Conservation (phyloP, 1,139 yeast genomes). For the Magnusiomyces suaveolens region DNA sequence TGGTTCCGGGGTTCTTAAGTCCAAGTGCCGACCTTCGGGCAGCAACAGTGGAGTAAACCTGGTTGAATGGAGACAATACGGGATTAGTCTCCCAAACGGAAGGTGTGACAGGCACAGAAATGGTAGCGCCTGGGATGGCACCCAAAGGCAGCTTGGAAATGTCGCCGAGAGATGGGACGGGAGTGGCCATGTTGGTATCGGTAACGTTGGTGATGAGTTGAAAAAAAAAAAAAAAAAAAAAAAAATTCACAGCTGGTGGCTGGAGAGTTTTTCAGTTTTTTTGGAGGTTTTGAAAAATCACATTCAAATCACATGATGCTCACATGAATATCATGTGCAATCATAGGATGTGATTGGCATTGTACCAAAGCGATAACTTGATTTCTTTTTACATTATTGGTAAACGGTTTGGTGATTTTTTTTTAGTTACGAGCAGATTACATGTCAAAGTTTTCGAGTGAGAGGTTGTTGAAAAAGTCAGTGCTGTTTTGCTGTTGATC, state of each 20-base stretch:
- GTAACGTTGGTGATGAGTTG: background rate
- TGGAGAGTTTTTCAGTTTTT: background rate
- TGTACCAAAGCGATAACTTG: background rate
- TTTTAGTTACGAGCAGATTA: background rate
- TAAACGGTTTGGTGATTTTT: background rate
- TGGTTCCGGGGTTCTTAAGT: conserved; percentile 85
- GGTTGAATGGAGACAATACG: conserved; percentile 67
- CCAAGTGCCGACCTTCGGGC: conserved; percentile 77
- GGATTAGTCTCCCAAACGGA: conserved; percentile 77
- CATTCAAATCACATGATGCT: background rate
- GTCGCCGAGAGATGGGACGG: conserved; percentile 24
- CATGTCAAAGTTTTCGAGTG: background rate
- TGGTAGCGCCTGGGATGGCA: conserved; percentile 16
- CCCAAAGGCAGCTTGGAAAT: conserved; percentile 18
- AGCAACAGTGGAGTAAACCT: conserved; percentile 58
- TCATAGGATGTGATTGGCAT: background rate
- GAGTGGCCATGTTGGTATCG: conserved; percentile 9
- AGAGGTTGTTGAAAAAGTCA: background rate
- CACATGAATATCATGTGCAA: background rate
- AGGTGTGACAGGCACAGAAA: conserved; percentile 20
- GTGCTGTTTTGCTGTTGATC: background rate
- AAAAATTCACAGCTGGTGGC: background rate
- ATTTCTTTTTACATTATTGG: too few species aligned
- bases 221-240: background rate
- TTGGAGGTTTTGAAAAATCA: background rate